These are phyloP conservation scores for Ophiostoma piceae DNA, from an alignment of 2,329 filamentous ascomycete genomes.

Conservation along the genomic window DNA sequence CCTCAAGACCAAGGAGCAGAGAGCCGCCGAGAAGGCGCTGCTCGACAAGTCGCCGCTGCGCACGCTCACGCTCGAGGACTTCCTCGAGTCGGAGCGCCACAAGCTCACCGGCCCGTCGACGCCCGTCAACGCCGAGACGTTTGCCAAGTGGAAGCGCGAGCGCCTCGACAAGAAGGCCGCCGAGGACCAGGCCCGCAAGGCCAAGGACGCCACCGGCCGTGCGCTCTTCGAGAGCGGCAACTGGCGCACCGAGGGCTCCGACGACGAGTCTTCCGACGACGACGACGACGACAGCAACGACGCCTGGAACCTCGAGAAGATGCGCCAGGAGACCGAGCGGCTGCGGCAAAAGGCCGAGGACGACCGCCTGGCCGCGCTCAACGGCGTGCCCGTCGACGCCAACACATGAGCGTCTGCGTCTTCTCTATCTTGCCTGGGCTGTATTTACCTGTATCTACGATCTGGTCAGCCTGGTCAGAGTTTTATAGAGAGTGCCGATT, in stretches of 20 bases:
- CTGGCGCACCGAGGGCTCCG: conserved; percentile 66
- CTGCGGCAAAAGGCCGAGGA: conserved; percentile 71
- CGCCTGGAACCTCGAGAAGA: conserved; percentile 72
- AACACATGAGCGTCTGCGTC: not conserved
- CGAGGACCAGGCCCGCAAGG: conserved; percentile 80
- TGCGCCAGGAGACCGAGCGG: conserved; percentile 79
- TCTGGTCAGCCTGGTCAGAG: not conserved
- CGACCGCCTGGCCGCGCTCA: conserved; percentile 49
- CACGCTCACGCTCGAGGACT: conserved; percentile 93
- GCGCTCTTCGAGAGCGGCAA: conserved; percentile 95
- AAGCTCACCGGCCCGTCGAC: conserved; percentile 89
- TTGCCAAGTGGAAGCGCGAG: conserved; percentile 96
- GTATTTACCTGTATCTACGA: too few species aligned
- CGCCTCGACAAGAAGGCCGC: conserved; percentile 92
- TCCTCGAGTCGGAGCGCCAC: conserved; percentile 91
- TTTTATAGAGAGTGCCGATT: not conserved
- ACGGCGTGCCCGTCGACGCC: conserved; percentile 19
- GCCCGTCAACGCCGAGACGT: conserved; percentile 85
- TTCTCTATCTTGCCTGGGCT: not conserved
- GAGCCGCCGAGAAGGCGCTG: conserved; percentile 88
- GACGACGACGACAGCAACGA: conserved; percentile 53
- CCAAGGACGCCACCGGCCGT: conserved; percentile 92
- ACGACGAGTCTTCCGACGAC: conserved; percentile 54
- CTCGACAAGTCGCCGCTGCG: conserved; percentile 93
- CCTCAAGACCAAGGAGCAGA: conserved; percentile 95